These are phyloP conservation scores for Amylocarpus encephaloides DNA, from an alignment of 2,329 filamentous ascomycete species.

Conservation along the genomic window DNA sequence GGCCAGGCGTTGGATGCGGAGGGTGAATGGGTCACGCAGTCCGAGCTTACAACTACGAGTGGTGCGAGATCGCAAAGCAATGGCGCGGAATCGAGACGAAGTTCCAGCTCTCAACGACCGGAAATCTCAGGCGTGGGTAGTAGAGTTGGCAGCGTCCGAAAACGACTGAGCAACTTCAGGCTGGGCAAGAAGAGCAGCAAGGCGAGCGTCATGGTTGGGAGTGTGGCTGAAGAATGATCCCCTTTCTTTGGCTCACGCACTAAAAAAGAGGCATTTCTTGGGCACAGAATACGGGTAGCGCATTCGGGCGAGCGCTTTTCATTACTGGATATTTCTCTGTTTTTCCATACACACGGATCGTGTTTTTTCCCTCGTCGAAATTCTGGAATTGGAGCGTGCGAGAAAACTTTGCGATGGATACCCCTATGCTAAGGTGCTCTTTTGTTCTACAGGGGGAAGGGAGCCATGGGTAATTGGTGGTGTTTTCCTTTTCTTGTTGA, in stretches of 20 bases:
- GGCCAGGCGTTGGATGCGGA: not conserved
- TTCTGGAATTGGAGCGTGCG: not conserved
- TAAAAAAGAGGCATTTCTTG: not conserved
- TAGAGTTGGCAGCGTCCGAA: constrained; percentile 30
- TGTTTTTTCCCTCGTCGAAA: not conserved
- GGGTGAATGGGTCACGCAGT: constrained; percentile 32
- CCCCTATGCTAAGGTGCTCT: too few species aligned
- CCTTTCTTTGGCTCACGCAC: not conserved
- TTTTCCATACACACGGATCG: not conserved
- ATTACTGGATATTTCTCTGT: not conserved
- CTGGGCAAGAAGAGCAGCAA: constrained; percentile 34
- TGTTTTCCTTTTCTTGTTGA: not conserved
- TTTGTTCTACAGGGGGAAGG: too few species aligned
- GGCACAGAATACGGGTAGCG: not conserved
- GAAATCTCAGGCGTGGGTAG: constrained; percentile 20
- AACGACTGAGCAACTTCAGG: constrained; percentile 28
- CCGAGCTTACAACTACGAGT: constrained; percentile 24
- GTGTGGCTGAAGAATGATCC: constrained; percentile 21
- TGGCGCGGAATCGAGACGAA: constrained; percentile 11
- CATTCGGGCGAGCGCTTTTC: not conserved
- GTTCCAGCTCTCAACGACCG: constrained; percentile 17
- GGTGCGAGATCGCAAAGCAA: constrained; percentile 1
- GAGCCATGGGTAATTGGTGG: not conserved
- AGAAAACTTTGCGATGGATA: too few species aligned
- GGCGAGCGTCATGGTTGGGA: constrained; percentile 25